Evolutionary conservation across 2,329 filamentous ascomycete genomes (phyloP).

Genomic region (Aureobasidium sp.): DNA sequence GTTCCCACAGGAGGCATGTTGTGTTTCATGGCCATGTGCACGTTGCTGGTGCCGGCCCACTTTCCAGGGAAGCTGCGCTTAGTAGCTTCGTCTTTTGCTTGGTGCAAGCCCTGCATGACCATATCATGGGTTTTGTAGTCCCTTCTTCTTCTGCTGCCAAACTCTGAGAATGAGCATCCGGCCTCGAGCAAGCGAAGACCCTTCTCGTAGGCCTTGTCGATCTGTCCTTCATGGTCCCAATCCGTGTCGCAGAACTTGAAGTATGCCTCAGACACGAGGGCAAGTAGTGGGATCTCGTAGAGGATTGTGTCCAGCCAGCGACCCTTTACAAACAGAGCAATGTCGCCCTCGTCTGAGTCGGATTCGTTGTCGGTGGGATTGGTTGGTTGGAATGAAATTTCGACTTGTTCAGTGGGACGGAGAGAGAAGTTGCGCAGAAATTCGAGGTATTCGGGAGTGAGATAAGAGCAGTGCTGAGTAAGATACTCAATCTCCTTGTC

Average conservation of each 20-base stretch:
- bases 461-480: constrained; percentile 67
- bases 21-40: constrained; percentile 93
- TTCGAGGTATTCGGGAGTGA: constrained; percentile 65
- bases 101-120: constrained; percentile 77
- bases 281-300: constrained; percentile 91
- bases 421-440: constrained; percentile 78
- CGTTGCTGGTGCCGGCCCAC: constrained; percentile 86
- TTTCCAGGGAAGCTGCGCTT: constrained; percentile 56
- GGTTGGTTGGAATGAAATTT: constrained; percentile 52
- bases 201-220: constrained; percentile 76
- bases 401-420: constrained; percentile 70
- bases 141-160: constrained; percentile 77
- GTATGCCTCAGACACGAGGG: constrained; percentile 89
- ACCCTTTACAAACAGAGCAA: constrained; percentile 69
- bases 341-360: constrained; percentile 59
- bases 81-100: constrained; percentile 57
- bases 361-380: constrained; percentile 29
- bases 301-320: constrained; percentile 92
- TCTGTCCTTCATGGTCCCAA: constrained; percentile 81
- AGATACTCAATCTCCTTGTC: constrained; percentile 74
- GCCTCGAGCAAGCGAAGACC: constrained; percentile 66
- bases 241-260: constrained; percentile 94
- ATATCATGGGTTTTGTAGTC: constrained; percentile 94
- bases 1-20: constrained; percentile 78
- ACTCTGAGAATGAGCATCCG: constrained; percentile 87